These are phyloP conservation scores for Cinnamomum chago DNA, from an alignment of 164 flowering plant species.

Conservation along the genomic window DNA sequence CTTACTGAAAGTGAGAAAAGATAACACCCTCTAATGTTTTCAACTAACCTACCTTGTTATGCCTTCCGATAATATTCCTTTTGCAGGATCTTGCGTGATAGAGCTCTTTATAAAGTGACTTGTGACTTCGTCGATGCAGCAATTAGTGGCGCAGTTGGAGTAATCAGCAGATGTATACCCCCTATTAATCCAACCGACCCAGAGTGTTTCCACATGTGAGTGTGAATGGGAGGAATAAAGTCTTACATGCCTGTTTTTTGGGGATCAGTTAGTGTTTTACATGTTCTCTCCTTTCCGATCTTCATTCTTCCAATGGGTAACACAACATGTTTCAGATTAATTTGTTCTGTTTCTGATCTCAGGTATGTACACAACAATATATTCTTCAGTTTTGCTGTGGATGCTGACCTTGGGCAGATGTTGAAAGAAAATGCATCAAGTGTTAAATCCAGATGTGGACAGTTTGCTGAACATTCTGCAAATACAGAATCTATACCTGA, in stretches of 20 bases:
- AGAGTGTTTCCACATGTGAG: conserved; percentile 99
- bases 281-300: neutral
- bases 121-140: conserved; percentile 99
- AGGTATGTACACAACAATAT: conserved; percentile 99
- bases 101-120: conserved; percentile 96
- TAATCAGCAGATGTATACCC: conserved; percentile 95
- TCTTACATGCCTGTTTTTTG: too few species aligned
- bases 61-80: conserved; percentile 7
- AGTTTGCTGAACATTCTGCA: conserved; percentile 9
- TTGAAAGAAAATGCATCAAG: conserved; percentile 38
- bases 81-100: conserved; percentile 86
- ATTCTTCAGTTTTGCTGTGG: conserved; percentile 99
- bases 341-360: conserved; percentile 1
- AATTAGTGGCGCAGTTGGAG: conserved; percentile 91
- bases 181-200: conserved; percentile 99
- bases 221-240: neutral
- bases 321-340: neutral
- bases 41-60: neutral
- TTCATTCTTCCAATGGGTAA: neutral
- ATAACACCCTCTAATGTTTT: neutral
- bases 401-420: conserved; percentile 77
- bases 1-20: too few species aligned
- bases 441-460: conserved; percentile 22
- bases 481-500: conserved; percentile 9
- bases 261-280: neutral